Evolutionary conservation across 257 asterid species (phyloP), one percentile per base, ranked within the genome.

Genomic region (Phtheirospermum japonicum): DNA sequence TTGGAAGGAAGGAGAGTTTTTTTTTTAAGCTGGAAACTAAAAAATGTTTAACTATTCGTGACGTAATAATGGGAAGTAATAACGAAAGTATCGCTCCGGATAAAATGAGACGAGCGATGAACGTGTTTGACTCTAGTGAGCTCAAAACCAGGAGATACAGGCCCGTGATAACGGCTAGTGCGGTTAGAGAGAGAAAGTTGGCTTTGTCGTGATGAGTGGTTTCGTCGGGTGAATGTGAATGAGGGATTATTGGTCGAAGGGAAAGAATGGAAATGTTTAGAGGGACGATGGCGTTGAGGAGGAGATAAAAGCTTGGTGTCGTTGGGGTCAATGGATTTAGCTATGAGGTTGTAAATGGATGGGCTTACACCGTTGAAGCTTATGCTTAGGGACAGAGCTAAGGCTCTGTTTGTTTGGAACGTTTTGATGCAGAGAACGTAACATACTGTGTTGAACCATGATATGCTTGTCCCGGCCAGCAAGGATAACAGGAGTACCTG

Each of bases 381-480:
- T 61, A 77, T 60, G 68, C 80, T 63, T 12, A 84, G 84, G 53
- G 92, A 80, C 50, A 87, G 53, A 28, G 93, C 86, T 17, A 84
- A 45, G 42, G 80, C 73, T 52, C 82, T 75, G 70, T 76, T 75
- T 23, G 63, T 42, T 7, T 80, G 75, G 61, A 87, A 87, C 36
- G 68, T 64, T 63, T 75, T 74, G 46, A 87, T 84, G 81, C 85
- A 84, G 60, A 82, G 53, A 20, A 87, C 92, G 46, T 76, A 82
- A 7, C 82, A 84, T 13, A 82, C 88, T 12, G 90, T 87, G 70
- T 87, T 87, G 74, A 87, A 78, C 93, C 88, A 87, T 70, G 80
- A 73, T 65, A 87, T 82, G 83, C 90, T 82, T 57, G 80, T 76
- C 4, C 93, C 89, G 54, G 88, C 77, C 43, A 84, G 60, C 69